Evolutionary conservation across 441 rosid species (phyloP).

Genomic region (Croton setiger): DNA sequence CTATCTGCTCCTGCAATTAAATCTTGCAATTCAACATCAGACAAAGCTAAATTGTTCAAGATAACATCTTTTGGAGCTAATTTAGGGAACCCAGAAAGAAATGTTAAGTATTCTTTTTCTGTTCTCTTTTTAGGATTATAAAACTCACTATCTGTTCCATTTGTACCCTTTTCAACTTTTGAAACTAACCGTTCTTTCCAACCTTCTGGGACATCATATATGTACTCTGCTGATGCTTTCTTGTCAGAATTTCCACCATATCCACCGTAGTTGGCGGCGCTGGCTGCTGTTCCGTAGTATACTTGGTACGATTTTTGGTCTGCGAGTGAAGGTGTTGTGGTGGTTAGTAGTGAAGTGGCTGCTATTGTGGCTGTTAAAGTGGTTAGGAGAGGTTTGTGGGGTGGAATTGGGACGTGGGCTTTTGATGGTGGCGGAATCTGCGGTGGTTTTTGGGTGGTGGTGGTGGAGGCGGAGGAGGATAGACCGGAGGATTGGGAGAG

Average conservation of each 20-base stretch:
- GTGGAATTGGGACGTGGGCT: conserved; percentile 22
- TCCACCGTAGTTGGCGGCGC: conserved; percentile 90
- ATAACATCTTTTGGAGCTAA: conserved; percentile 73
- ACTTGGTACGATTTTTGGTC: conserved; percentile 40
- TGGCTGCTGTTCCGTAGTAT: conserved; percentile 93
- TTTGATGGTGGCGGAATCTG: conserved; percentile 25
- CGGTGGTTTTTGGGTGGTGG: conserved; percentile 33
- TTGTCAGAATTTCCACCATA: conserved; percentile 88
- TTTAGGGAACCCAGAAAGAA: conserved; percentile 63
- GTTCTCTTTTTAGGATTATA: conserved; percentile 81
- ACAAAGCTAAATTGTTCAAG: conserved; percentile 71
- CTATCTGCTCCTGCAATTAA: conserved; percentile 67
- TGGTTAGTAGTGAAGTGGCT: conserved; percentile 50
- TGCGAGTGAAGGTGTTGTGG: conserved; percentile 49
- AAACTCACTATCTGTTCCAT: conserved; percentile 90
- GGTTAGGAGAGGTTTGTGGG: conserved; percentile 29
- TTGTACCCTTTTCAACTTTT: conserved; percentile 94
- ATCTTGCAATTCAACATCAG: conserved; percentile 82
- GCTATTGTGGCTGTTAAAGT: conserved; percentile 45
- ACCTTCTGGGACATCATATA: conserved; percentile 85
- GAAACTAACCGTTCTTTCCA: conserved; percentile 90
- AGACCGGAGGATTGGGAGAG: conserved; percentile 47
- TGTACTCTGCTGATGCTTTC: conserved; percentile 80
- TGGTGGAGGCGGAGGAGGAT: conserved; percentile 35
- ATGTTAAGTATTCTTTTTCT: conserved; percentile 81